Base-by-base conservation (phyloP, 805 yeast genomes). In the Nakazawaea wyomingensis region DNA sequence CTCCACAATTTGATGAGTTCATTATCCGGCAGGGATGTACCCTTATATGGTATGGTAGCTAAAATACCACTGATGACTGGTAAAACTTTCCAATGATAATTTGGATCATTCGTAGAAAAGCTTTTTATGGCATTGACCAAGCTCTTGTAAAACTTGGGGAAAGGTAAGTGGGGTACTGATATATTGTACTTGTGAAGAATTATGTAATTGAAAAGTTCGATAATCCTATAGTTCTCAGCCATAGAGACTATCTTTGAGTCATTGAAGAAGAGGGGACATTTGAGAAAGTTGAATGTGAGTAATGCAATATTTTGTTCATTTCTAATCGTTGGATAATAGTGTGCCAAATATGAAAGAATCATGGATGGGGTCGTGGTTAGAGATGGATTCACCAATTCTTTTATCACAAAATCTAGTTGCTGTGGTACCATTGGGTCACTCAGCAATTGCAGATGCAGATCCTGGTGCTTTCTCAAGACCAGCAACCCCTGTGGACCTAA, bases 241-340 rank as follows among this genome's bases (percentile, higher is more conserved):
- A 66, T 62, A 1, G 56, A 46, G n/a, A 55, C 39, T 16, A 49
- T 20, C 7, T 48, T 48, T 7, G 45, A 27, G n/a, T 56, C 42
- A 28, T 45, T 46, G 46, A 58, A 57, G 37, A 56, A 68, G 54
- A 55, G 45, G 0, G 76, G 74, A 37, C 68, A 70, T 45, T 65
- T 64, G 45, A 76, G 48, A 46, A 76, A 71, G 34, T 67, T 61
- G 26, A 68, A 61, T 11, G 77, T 57, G 16, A 76, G 54, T 1
- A 76, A 49, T 37, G 64, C 59, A 32, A 76, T 57, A 53, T 76
- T 76, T 44, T 62, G 63, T 48, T 66, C 71, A 40, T 66, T 64
- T 51, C 73, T 74, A 39, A 76, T 59, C 37, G 55, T 69, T 1
- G 82, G 81, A 41, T 74, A 55, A 50, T 76, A 76, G 51, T 75